Conservation (phyloP, 306 rosid genomes). For the Cucurbita maxima region DNA sequence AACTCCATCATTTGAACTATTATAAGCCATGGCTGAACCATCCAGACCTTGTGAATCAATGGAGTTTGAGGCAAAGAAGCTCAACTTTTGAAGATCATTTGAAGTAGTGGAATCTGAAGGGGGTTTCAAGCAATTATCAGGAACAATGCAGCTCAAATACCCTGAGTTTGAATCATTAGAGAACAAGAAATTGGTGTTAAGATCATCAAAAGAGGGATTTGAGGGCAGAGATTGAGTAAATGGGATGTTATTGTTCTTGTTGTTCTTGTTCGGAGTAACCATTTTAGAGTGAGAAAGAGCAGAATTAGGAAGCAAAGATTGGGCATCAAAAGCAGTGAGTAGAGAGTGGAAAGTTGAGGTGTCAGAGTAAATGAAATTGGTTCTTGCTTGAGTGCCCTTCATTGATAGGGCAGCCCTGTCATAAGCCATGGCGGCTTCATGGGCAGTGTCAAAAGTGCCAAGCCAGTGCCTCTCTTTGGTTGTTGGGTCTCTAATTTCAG, state of each 20-base stretch:
- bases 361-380: conserved; percentile 79
- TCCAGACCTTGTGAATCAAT: not conserved
- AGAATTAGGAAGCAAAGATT: conserved; percentile 27
- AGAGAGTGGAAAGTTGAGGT: conserved; percentile 49
- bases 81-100: conserved; percentile 21
- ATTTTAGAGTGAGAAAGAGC: conserved; percentile 10
- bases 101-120: conserved; percentile 14
- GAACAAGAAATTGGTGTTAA: conserved; percentile 37
- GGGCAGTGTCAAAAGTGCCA: conserved; percentile 98
- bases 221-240: conserved; percentile 9
- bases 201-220: not conserved
- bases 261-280: too few species aligned
- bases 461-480: conserved; percentile 98
- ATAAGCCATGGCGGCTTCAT: conserved; percentile 99
- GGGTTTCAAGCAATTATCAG: conserved; percentile 74
- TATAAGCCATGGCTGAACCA: conserved; percentile 8
- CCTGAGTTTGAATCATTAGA: conserved; percentile 60
- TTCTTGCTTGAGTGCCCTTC: conserved; percentile 93
- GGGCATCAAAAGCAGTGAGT: conserved; percentile 43
- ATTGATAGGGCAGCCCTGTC: conserved; percentile 97
- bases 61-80: conserved; percentile 10
- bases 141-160: conserved; percentile 86
- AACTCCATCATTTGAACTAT: conserved; percentile 22
- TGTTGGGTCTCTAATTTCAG: conserved; percentile 93
- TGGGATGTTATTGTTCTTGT: not conserved